Evolutionary conservation across 1,139 yeast genomes (phyloP), one percentile per base, ranked within the genome.

Genomic region (Hyphopichia khmerensis): DNA sequence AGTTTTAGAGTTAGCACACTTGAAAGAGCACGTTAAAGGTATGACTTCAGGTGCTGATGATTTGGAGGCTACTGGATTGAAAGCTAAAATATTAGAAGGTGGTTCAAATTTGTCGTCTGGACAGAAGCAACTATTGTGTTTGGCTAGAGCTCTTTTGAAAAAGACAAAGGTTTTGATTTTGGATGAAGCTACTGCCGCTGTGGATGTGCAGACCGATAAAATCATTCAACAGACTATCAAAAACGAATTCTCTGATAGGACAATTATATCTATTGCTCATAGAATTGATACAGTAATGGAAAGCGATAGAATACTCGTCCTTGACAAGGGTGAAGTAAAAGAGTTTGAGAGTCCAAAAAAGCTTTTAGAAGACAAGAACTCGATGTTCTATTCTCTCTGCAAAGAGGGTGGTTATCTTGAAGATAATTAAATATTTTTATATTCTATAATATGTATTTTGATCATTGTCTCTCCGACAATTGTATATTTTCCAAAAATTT

Each of bases 171-270:
- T 68, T 18, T 57, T 68, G 39, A 60, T 68, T 33, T 53, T 67
- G 36, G 72, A 66, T 47, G 72, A 67, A 46, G 72, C 72, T 8
- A 66, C 72, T 4, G 70, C 72, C 11, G 63, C 71, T 2, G 70
- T 67, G 19, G 72, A 67, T 50, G 69, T 64, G 5, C 63, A 65
- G 46, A 66, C 72, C 1, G 72, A 66, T 47, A 60, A 62, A 41
- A 56, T 66, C 38, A 64, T 67, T 26, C 72, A 67, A 46, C 57
- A 60, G 23, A 65, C 72, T 1, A 65, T 66, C 26, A 51, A 69
- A 42, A 45, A 50, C 2, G 65, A 65, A 40, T 66, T 66, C 44
- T 58, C 53, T 33, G 63, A 66, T 40, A 64, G 60, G 42, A 66
- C 72, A 7, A 66, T 67, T 34, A 53, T 66, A 38, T 65, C 71